Evolutionary conservation across 2,329 filamentous ascomycete species (phyloP), one percentile per base, ranked within the genome.

Genomic region (Myriosclerotinia duriaeana): DNA sequence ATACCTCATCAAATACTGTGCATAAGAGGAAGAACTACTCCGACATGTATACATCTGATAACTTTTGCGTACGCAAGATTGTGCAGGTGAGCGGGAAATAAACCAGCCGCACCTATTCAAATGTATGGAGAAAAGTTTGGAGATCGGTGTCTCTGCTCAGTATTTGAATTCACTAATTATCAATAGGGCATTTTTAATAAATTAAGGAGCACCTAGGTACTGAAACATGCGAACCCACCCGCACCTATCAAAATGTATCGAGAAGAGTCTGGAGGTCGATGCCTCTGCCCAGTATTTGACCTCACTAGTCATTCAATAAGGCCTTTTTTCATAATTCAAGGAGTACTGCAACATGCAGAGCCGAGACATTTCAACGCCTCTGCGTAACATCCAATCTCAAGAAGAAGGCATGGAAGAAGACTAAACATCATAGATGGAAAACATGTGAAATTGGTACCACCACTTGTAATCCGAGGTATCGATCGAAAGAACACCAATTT

Each of bases 391-490:
- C 12, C 11, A 53, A 20, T 65, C 46, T 46, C 46, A 60, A 42
- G 64, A 60, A 36, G 22, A 30, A 34, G 60, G 30, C 40, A 38
- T 61, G 44, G 9, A 38, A 61, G n/a, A 26, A 40, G 4, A 50
- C 17, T 26, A 12, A 26, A 61, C 14, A 22, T 22, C 34, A 22
- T 17, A 26, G 30, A 20, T 50, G 8, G 14, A 38, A 38, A 61
- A 58, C n/a, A 40, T 65, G 63, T 48, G 42, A 50, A 56, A 48
- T 48, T 53, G 61, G 64, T 52, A 65, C 46, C 26, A 46, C 55
- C 46, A 30, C 20, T 44, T 60, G 46, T 26, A 38, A 44, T 38
- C 44, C 54, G 56, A 38, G 22, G 38, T 61, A 36, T 61, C 46
- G 20, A 48, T 38, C 48, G 36, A 30, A n/a, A 53, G 46, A 61